These are phyloP conservation scores for Tetracladium setigerum DNA, from an alignment of 495 filamentous ascomycete species.

Conservation along the genomic window DNA sequence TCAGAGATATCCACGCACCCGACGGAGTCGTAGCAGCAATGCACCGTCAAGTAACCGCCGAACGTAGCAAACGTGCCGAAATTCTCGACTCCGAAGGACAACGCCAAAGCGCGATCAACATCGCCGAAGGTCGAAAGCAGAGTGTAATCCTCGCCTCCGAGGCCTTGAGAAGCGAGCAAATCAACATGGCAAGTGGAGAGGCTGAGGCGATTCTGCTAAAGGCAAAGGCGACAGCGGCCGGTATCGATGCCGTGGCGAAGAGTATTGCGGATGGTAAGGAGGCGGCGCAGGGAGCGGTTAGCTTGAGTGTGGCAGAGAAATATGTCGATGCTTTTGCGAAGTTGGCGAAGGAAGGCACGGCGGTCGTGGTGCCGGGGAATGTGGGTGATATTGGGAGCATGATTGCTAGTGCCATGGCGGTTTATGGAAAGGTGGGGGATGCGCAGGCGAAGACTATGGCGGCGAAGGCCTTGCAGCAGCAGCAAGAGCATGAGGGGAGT, in stretches of 20 bases:
- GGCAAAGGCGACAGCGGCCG: conserved; percentile 76
- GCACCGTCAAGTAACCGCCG: conserved; percentile 96
- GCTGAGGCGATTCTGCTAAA: conserved; percentile 84
- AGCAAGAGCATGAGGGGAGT: conserved; percentile 20
- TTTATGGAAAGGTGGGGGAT: conserved; percentile 89
- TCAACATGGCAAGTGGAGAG: conserved; percentile 87
- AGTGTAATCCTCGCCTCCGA: conserved; percentile 91
- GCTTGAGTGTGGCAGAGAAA: conserved; percentile 87
- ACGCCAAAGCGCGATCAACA: conserved; percentile 94
- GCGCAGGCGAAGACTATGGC: conserved; percentile 67
- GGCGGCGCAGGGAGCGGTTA: conserved; percentile 73
- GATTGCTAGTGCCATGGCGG: conserved; percentile 93
- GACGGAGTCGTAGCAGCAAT: conserved; percentile 89
- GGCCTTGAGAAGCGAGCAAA: conserved; percentile 80
- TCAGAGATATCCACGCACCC: conserved; percentile 94
- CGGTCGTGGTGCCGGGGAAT: conserved; percentile 92
- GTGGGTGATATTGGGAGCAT: conserved; percentile 95
- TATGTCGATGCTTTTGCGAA: conserved; percentile 94
- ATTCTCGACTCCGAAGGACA: conserved; percentile 96
- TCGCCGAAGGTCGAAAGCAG: conserved; percentile 95
- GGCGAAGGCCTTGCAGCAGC: conserved; percentile 31
- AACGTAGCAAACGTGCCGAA: conserved; percentile 93
- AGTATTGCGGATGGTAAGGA: conserved; percentile 63
- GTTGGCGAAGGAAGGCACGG: conserved; percentile 87
- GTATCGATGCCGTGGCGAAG: conserved; percentile 77